Conservation (phyloP, 2,329 filamentous ascomycete genomes). For the Sporothrix humicola region DNA sequence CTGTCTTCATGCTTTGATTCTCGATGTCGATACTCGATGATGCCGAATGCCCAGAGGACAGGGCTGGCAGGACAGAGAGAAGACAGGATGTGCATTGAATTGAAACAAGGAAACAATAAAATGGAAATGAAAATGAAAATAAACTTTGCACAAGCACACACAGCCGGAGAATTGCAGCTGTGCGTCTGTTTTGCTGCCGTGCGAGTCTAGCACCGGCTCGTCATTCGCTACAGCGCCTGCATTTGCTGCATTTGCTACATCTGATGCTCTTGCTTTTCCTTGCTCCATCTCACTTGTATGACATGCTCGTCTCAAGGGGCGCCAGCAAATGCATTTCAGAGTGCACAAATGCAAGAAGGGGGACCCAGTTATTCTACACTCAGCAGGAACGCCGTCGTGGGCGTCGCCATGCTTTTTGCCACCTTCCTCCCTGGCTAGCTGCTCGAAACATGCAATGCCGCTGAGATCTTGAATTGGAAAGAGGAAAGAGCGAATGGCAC, state of each 20-base stretch:
- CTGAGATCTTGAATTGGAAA: too few species aligned
- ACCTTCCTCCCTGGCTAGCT: background rate
- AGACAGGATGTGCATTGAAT: too few species aligned
- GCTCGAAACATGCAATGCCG: background rate
- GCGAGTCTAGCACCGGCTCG: background rate
- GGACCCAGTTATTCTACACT: too few species aligned
- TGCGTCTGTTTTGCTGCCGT: background rate
- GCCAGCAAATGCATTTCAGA: background rate
- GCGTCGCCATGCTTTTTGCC: slow-evolving; percentile 16
- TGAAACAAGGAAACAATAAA: background rate
- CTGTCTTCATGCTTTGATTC: background rate
- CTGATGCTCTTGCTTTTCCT: background rate
- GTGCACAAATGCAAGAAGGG: too few species aligned
- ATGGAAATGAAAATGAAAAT: background rate
- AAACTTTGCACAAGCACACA: background rate
- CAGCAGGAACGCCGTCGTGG: slow-evolving; percentile 6
- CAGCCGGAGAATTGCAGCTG: slow-evolving; percentile 19
- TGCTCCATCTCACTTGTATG: background rate
- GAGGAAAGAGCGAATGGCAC: too few species aligned
- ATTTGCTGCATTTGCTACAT: too few species aligned
- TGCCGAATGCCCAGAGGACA: too few species aligned
- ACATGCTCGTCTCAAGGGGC: background rate
- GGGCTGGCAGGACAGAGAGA: too few species aligned
- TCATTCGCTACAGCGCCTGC: background rate
- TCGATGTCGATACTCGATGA: too few species aligned